Conservation (phyloP, 2,329 filamentous ascomycete genomes). For the Plectosphaerella cucumerina region DNA sequence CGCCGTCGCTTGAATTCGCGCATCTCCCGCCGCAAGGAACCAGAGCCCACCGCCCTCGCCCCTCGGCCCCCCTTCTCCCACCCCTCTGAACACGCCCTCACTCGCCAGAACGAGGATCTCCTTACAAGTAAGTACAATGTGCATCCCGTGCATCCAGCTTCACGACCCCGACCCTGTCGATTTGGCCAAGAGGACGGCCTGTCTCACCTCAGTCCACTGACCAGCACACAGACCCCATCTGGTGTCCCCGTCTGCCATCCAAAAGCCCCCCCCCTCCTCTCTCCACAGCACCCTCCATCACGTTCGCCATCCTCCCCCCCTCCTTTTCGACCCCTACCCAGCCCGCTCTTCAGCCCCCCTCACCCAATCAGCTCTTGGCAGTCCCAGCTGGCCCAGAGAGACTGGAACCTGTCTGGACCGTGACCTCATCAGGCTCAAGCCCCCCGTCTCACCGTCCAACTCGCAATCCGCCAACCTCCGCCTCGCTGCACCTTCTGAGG, state of each 20-base stretch:
- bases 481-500: background rate
- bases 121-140: too few relatives aligned
- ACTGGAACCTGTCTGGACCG: constrained; percentile 1
- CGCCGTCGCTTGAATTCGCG: background rate
- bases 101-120: too few relatives aligned
- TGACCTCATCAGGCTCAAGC: constrained; percentile 3
- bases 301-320: constrained; percentile 1
- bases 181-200: constrained; percentile 1
- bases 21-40: background rate
- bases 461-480: background rate
- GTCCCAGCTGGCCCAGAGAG: background rate
- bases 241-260: background rate
- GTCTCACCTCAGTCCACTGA: constrained; percentile 3
- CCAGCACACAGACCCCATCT: constrained; percentile 1
- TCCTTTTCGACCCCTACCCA: constrained; percentile 2
- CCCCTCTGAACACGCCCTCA: too few relatives aligned
- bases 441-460: constrained; percentile 3
- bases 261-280: background rate
- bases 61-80: too few relatives aligned
- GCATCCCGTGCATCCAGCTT: background rate
- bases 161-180: background rate
- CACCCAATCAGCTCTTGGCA: constrained; percentile 1
- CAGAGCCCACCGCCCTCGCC: background rate
- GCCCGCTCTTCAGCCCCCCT: background rate
- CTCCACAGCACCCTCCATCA: background rate